These are phyloP conservation scores for Arthrobotrys conoides DNA, from an alignment of 2,329 filamentous ascomycete species.

Conservation along the genomic window DNA sequence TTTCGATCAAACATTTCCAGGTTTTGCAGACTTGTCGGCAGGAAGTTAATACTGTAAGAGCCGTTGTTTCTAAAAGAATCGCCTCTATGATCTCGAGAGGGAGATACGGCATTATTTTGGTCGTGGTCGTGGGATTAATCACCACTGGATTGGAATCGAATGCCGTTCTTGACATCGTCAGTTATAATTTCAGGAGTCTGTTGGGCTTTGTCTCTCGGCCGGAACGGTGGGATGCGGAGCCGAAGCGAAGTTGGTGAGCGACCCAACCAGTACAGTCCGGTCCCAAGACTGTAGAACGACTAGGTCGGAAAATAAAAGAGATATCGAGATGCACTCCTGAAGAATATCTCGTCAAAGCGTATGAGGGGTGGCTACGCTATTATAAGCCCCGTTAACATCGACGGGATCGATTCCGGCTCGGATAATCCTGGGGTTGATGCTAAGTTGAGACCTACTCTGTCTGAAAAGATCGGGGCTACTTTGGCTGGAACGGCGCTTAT, in stretches of 20 bases:
- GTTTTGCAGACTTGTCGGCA: conserved; percentile 36
- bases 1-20: conserved; percentile 45
- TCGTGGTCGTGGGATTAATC: not conserved
- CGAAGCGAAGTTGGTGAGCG: conserved; percentile 5
- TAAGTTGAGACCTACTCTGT: conserved; percentile 5
- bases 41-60: conserved; percentile 20
- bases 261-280: not conserved
- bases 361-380: not conserved
- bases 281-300: too few relatives aligned
- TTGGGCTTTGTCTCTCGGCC: conserved; percentile 15
- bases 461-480: too few relatives aligned
- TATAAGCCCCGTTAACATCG: not conserved
- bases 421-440: not conserved
- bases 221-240: conserved; percentile 24
- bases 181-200: not conserved
- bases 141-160: not conserved
- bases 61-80: conserved; percentile 22
- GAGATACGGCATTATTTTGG: conserved; percentile 13
- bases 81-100: conserved; percentile 37
- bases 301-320: not conserved
- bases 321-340: not conserved
- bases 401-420: too few relatives aligned
- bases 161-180: not conserved
- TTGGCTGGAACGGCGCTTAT: conserved; percentile 10
- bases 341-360: not conserved